Evolutionary conservation across 1,284 basidiomycete species (phyloP).

Genomic region (Entoloma clypeatum): DNA sequence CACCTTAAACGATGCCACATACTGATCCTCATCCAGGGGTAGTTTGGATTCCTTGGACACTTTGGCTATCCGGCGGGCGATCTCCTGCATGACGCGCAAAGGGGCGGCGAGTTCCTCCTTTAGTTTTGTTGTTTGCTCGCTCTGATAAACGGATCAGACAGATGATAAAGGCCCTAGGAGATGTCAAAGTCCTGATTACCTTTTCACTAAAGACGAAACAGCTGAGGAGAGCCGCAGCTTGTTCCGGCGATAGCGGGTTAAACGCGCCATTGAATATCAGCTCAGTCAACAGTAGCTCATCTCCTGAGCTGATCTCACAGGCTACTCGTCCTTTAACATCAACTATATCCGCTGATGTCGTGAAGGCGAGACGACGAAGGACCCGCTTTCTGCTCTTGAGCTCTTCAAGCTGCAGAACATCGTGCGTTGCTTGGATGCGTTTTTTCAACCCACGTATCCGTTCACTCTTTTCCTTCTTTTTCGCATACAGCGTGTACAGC

Average conservation of each 20-base stretch:
- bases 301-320: conserved; percentile 97
- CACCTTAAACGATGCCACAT: conserved; percentile 95
- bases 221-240: conserved; percentile 88
- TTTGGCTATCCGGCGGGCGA: conserved; percentile 91
- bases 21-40: conserved; percentile 88
- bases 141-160: conserved; percentile 47
- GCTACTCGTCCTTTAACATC: conserved; percentile 98
- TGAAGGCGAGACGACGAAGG: conserved; percentile 89
- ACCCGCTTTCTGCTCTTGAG: conserved; percentile 96
- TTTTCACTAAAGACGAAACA: conserved; percentile 99
- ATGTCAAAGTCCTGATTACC: conserved; percentile 40
- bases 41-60: conserved; percentile 94
- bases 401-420: conserved; percentile 94
- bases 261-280: conserved; percentile 97
- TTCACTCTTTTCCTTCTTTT: conserved; percentile 72
- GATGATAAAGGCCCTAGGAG: not conserved
- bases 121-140: conserved; percentile 82
- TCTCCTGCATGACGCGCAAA: conserved; percentile 92
- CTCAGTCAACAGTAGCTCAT: conserved; percentile 95
- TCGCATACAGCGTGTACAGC: conserved; percentile 76
- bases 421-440: conserved; percentile 85
- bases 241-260: conserved; percentile 86
- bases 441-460: conserved; percentile 77
- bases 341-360: conserved; percentile 85
- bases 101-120: conserved; percentile 93